These are phyloP conservation scores for Hirschfeldia incana DNA, from an alignment of 345 rosid genomes.

Conservation along the genomic window DNA sequence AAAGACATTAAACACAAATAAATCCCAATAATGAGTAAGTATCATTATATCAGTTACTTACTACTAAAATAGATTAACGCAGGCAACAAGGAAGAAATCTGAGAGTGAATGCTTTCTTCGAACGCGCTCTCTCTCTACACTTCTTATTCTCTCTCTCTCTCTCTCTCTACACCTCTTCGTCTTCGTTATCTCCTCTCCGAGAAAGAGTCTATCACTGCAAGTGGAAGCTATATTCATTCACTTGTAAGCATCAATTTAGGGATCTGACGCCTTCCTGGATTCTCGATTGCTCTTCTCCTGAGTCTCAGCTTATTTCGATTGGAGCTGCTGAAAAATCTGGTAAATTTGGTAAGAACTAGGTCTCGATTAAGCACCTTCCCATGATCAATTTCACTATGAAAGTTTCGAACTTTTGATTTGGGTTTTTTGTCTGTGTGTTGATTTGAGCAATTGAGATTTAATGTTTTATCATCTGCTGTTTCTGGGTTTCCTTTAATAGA, in stretches of 20 bases:
- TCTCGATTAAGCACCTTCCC: constrained; percentile 12
- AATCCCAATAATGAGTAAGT: constrained; percentile 16
- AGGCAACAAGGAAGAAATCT: constrained; percentile 41
- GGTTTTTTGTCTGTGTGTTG: not conserved
- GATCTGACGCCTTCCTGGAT: constrained; percentile 36
- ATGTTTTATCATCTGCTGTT: constrained; percentile 15
- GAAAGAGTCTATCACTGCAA: constrained; percentile 32
- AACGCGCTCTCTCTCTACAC: constrained; percentile 37
- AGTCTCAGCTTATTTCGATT: constrained; percentile 23
- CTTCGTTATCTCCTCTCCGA: constrained; percentile 45
- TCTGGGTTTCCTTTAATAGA: constrained; percentile 21
- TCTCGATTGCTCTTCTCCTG: constrained; percentile 30
- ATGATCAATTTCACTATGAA: constrained; percentile 5
- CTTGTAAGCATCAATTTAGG: constrained; percentile 44
- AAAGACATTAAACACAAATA: not conserved
- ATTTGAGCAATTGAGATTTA: constrained; percentile 23
- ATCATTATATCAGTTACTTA: constrained; percentile 30
- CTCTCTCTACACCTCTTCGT: constrained; percentile 19
- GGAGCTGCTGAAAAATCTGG: constrained; percentile 36
- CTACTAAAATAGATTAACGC: constrained; percentile 33
- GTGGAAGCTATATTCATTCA: constrained; percentile 19
- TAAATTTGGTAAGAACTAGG: constrained; percentile 20
- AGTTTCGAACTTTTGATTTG: constrained; percentile 4
- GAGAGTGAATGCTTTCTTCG: constrained; percentile 44
- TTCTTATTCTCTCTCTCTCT: constrained; percentile 36